Evolutionary conservation across 2,329 filamentous ascomycete genomes (phyloP), one percentile per base, ranked within the genome.

Genomic region (Epichloe amarillans): DNA sequence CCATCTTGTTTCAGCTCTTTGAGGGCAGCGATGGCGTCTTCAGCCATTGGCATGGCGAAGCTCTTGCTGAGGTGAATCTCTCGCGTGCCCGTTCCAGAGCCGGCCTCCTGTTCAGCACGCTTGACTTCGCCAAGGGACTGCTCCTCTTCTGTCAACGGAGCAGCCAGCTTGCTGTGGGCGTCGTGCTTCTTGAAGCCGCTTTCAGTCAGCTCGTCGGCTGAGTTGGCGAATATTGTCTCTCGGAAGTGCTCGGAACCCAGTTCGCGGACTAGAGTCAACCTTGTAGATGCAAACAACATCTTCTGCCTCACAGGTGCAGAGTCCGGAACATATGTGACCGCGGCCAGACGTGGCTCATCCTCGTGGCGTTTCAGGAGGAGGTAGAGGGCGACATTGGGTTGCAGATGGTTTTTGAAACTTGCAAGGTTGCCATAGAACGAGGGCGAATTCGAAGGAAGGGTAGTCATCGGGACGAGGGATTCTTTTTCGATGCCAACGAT

Each of bases 251-350:
- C 86, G 50, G 80, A 78, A 44, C 88, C 87, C 10, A 93, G 73
- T 67, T 91, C 86, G 41, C 86, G 78, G 47, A 84, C 77, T 1
- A 93, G 74, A 0, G 86, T 86, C 58, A 90, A 72, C 10, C 86
- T 78, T 30, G 87, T 90, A 23, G 82, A 79, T 5, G 87, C 86
- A 65, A 91, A 90, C 21, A 93, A 77, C 83, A 88, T 93, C 74
- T 93, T 93, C 64, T 88, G 84, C 39, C 87, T 82, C 51, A 93
- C 86, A 30, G 83, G 84, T 39, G 87, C 87, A 1, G 79, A 64
- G 66, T 91, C 85, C 26, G 87, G 88, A 5, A 93, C 81, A 65
- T 89, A 93, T 37, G 86, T 88, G 37, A 90, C 71, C 44, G 83
- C 84, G 26, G 85, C 69, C 56, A 89, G 80, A 56, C 66, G 67